phyloP scores from a whole-genome alignment of 441 rosid genomes.

The Eugenia klotzschiana region DNA sequence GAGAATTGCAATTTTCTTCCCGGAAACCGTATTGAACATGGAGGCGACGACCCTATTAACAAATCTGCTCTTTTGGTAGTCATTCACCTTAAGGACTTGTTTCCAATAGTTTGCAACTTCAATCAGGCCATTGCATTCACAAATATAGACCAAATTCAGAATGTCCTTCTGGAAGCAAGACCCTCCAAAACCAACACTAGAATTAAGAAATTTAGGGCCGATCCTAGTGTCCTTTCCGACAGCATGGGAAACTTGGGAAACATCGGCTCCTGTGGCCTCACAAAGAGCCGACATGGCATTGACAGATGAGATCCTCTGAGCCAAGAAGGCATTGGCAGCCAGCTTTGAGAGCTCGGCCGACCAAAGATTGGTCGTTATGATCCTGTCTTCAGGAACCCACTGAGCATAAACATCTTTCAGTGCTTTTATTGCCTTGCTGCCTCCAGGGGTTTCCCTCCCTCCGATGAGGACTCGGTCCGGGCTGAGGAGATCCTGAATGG shows the following conservation, averaged over 20 bases:
- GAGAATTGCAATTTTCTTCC: conserved; percentile 67
- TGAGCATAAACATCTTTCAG: conserved; percentile 77
- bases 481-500: conserved; percentile 56
- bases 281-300: conserved; percentile 96
- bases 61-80: conserved; percentile 77
- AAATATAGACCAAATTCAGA: conserved; percentile 74
- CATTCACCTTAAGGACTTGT: conserved; percentile 89
- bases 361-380: conserved; percentile 86
- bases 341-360: conserved; percentile 93
- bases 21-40: conserved; percentile 84
- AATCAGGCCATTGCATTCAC: conserved; percentile 88
- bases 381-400: conserved; percentile 80
- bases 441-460: conserved; percentile 88
- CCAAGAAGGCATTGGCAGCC: conserved; percentile 89
- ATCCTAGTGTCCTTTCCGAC: conserved; percentile 76
- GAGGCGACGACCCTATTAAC: conserved; percentile 85
- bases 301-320: conserved; percentile 91
- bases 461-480: conserved; percentile 95
- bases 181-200: conserved; percentile 93
- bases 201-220: conserved; percentile 76
- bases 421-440: conserved; percentile 61
- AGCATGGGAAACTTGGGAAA: conserved; percentile 61
- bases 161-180: conserved; percentile 94
- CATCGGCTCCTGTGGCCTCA: conserved; percentile 90
- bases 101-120: conserved; percentile 94